A percentile compares a stretch with the other conserved stretches of the same genome.
Conservation (phyloP, 176 grass and related monocot genomes). For the Carex parvula region DNA sequence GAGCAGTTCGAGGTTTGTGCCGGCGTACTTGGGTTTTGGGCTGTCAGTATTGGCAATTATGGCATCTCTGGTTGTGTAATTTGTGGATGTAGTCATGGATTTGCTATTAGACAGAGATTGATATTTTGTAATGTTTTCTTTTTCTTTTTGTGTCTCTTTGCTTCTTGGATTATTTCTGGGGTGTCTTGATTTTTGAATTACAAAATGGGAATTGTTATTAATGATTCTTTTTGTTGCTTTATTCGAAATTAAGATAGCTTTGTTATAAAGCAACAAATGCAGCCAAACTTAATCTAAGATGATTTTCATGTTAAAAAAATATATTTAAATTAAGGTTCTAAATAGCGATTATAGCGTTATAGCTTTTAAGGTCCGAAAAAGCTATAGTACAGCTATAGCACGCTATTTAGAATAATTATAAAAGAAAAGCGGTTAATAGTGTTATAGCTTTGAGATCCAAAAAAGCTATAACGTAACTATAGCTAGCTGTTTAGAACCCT, state of each 20-base stretch:
- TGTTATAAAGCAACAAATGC: too few relatives aligned
- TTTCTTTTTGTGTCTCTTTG: background rate
- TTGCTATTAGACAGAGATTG: constrained; percentile 1
- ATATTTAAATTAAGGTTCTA: too few relatives aligned
- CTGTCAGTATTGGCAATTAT: constrained; percentile 5
- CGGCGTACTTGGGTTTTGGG: background rate
- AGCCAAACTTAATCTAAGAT: too few relatives aligned
- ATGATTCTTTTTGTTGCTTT: background rate
- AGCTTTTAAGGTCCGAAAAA: too few relatives aligned
- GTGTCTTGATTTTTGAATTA: constrained; percentile 4
- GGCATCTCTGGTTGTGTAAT: constrained; percentile 1
- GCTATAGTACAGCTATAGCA: too few relatives aligned
- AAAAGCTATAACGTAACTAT: too few relatives aligned
- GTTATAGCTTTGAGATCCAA: too few relatives aligned
- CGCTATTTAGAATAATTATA: too few relatives aligned
- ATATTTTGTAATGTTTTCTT: constrained; percentile 7
- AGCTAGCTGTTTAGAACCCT: too few relatives aligned
- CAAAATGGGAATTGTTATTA: background rate
- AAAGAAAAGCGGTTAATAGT: too few relatives aligned
- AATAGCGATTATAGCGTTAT: too few relatives aligned
- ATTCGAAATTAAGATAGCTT: background rate
- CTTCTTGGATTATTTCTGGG: background rate
- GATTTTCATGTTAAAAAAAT: too few relatives aligned
- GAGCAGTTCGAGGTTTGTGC: background rate
- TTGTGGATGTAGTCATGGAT: background rate